Evolutionary conservation across 2,329 filamentous ascomycete genomes (phyloP).

Genomic region (Tolypocladium tropicale): DNA sequence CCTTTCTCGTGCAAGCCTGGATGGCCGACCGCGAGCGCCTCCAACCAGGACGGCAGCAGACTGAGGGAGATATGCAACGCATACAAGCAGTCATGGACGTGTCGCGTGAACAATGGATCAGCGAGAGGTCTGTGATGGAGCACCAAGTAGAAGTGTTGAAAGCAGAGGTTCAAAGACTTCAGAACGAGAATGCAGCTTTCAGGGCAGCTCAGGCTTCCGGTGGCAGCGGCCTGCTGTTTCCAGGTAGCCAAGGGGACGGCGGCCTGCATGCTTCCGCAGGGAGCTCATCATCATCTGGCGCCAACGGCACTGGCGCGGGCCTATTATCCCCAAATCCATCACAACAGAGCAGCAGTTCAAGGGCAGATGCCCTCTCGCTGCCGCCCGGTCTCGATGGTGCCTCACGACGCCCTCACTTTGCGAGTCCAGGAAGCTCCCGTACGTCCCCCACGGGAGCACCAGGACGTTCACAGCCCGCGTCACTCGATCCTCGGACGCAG

Average conservation of each 20-base stretch:
- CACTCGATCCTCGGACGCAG: constrained; percentile 35
- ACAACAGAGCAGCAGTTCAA: constrained; percentile 9
- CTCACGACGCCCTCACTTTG: constrained; percentile 23
- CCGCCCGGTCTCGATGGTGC: constrained; percentile 23
- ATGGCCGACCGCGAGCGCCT: constrained; percentile 2
- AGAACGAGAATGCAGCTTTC: background rate
- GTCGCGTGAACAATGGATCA: background rate
- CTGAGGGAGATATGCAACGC: background rate
- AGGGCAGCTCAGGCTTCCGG: background rate
- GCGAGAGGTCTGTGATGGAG: background rate
- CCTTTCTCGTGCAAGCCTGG: constrained; percentile 2
- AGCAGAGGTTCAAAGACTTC: background rate
- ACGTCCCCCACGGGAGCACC: constrained; percentile 23
- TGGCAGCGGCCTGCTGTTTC: background rate
- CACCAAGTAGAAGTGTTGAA: background rate
- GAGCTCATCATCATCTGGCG: background rate
- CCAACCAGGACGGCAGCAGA: background rate
- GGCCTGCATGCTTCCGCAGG: background rate
- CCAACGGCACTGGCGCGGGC: background rate
- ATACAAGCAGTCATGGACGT: background rate
- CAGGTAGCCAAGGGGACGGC: background rate
- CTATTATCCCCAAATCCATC: constrained; percentile 9
- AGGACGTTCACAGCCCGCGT: constrained; percentile 25
- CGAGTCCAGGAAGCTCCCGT: constrained; percentile 17
- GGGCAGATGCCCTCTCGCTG: constrained; percentile 13